phyloP scores from a whole-genome alignment of 2,329 filamentous ascomycete species.

The Aspergillus arachidicola region DNA sequence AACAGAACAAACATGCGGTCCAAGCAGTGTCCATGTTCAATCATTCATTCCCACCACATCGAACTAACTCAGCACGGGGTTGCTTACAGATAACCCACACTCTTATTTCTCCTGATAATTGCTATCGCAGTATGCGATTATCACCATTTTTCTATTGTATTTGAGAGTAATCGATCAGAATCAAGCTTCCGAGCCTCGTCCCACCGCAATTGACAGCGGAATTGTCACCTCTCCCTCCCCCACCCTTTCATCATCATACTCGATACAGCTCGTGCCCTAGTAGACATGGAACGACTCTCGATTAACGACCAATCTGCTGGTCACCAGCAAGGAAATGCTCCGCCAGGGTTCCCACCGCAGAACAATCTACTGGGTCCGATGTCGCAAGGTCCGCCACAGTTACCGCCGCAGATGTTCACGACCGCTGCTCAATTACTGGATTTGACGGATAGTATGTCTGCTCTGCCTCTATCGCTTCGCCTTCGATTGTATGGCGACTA shows the following conservation, averaged over 20 bases:
- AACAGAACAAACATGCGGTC: constrained; percentile 11
- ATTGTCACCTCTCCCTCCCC: constrained; percentile 3
- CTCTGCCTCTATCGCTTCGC: background rate
- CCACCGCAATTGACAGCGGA: constrained; percentile 6
- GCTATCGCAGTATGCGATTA: constrained; percentile 12
- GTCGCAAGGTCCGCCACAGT: constrained; percentile 48
- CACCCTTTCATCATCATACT: constrained; percentile 15
- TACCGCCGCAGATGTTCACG: constrained; percentile 91
- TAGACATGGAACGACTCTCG: constrained; percentile 40
- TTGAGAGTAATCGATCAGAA: background rate
- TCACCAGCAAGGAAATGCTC: constrained; percentile 31
- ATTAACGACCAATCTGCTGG: constrained; percentile 36
- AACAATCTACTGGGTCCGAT: constrained; percentile 32
- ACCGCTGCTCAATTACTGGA: constrained; percentile 94
- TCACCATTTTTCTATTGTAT: background rate
- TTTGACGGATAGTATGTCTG: constrained; percentile 85
- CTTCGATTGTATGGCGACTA: background rate
- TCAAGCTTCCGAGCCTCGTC: constrained; percentile 1
- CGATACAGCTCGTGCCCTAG: constrained; percentile 12
- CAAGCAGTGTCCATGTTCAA: constrained; percentile 1
- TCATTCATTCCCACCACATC: constrained; percentile 1
- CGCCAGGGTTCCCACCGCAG: constrained; percentile 29
- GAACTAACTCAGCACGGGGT: constrained; percentile 1
- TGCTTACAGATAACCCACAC: background rate
- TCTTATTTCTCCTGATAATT: no score